Base-by-base conservation (phyloP, 140 eudicot genomes). In the Anethum foeniculum region DNA sequence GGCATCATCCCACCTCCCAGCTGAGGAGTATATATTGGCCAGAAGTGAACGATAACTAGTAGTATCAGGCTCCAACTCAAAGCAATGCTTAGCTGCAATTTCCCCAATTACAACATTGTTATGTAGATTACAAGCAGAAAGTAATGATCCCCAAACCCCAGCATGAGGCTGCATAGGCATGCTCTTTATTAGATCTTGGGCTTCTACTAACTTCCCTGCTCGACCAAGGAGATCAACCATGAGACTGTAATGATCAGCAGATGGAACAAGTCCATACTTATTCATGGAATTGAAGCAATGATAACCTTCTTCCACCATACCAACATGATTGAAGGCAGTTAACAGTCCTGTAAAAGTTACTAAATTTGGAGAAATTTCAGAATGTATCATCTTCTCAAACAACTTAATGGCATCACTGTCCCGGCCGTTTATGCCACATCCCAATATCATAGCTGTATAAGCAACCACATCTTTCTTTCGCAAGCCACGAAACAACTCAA, bases 101-200 rank as follows among this genome's bases (percentile, higher is more conserved):
- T 95, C 97, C 21, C 93, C 99, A 47, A 95, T 87, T 84, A 89
- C 90, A 6, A 95, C 87, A 79, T 92, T 77, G 72, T 82, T 88
- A 83, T 95, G 97, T 60, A 83, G 77, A 79, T 88, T 87, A 72
- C 99, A 92, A 69, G 92, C 99, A 80, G 87, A 90, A 83, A 92
- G 95, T 91, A 95, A 81, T 43, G 97, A 95, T 28, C 97, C 99
- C 97, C 99, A 92, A 67, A 95, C 97, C 47, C 97, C 97, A 60
- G 87, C 86, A 83, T 92, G 97, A 10, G 99, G 97, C 72, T 84
- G 79, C 89, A 88, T 84, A 2, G 95, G 93, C 99, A 95, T 95
- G 85, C 89, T 78, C 82, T 86, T 95, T 54, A 95, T 92, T 69
- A 95, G 82, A 77, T 84, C 81, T 46, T 87, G 85, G 2, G 99